phyloP scores from a whole-genome alignment of 371 early-diverging fungal genomes.

The Lichtheimia ornata region DNA sequence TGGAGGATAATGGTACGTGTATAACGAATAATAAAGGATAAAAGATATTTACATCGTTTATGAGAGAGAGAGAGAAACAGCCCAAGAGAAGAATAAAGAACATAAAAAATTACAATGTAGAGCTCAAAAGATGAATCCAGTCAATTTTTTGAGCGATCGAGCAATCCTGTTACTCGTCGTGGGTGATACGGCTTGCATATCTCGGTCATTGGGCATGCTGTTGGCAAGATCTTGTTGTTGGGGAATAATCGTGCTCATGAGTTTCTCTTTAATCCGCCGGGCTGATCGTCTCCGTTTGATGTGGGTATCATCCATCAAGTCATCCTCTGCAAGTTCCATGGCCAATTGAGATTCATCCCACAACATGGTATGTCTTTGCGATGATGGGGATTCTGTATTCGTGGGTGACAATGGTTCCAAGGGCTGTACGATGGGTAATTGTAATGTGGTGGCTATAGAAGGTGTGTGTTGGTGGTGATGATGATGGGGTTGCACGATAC shows the following conservation, averaged over 20 bases:
- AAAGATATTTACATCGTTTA: not conserved
- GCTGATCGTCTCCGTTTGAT: constrained; percentile 4
- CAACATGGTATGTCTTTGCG: constrained; percentile 3
- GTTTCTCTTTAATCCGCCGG: constrained; percentile 14
- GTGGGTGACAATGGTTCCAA: constrained; percentile 1
- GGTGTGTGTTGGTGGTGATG: not conserved
- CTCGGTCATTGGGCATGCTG: not conserved
- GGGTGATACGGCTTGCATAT: not conserved
- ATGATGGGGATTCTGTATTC: not conserved
- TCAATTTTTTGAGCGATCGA: constrained; percentile 18
- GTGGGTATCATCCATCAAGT: constrained; percentile 5
- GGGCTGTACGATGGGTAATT: too few species aligned
- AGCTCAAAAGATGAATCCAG: constrained; percentile 14
- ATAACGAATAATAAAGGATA: too few species aligned
- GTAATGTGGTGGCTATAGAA: not conserved
- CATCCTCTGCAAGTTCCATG: constrained; percentile 19
- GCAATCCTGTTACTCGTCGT: constrained; percentile 15
- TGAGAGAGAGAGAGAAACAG: constrained; percentile 3
- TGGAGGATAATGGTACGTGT: not conserved
- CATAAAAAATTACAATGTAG: not conserved
- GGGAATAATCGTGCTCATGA: constrained; percentile 8
- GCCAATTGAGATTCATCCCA: constrained; percentile 21
- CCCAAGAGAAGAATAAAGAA: not conserved
- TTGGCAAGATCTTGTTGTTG: constrained; percentile 6
- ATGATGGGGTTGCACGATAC: not conserved